These are phyloP conservation scores for Gyrodon lividus DNA, from an alignment of 768 basidiomycete species.

Conservation along the genomic window DNA sequence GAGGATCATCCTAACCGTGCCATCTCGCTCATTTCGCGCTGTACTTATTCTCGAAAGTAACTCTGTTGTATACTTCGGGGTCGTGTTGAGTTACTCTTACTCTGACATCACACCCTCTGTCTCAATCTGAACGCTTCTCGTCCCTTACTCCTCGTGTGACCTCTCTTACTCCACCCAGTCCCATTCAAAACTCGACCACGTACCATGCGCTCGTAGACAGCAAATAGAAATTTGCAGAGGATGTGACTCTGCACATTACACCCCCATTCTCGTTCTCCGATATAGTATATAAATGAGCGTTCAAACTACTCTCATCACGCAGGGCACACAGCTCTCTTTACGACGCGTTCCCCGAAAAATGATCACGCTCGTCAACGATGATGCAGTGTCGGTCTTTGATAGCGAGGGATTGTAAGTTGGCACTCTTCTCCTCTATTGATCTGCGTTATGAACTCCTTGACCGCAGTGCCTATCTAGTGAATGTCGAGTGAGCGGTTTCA, in stretches of 20 bases:
- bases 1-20: background rate
- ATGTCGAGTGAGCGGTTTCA: slow-evolving; percentile 29
- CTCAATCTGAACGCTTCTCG: slow-evolving; percentile 8
- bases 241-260: background rate
- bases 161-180: background rate
- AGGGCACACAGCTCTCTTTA: slow-evolving; percentile 23
- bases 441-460: background rate
- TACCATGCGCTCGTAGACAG: background rate
- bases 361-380: slow-evolving; percentile 18
- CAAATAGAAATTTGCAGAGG: background rate
- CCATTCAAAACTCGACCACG: slow-evolving; percentile 13
- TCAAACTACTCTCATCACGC: slow-evolving; percentile 14
- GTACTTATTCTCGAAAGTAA: background rate
- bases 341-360: slow-evolving; percentile 22
- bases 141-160: background rate
- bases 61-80: slow-evolving; percentile 3
- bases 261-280: background rate
- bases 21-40: background rate
- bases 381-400: slow-evolving; percentile 25
- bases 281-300: slow-evolving; percentile 15
- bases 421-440: background rate
- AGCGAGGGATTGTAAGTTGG: slow-evolving; percentile 35
- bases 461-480: slow-evolving; percentile 41
- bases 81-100: background rate
- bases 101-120: slow-evolving; percentile 4